phyloP scores from a whole-genome alignment of 805 yeast genomes.

The Metschnikowia hibisci region DNA sequence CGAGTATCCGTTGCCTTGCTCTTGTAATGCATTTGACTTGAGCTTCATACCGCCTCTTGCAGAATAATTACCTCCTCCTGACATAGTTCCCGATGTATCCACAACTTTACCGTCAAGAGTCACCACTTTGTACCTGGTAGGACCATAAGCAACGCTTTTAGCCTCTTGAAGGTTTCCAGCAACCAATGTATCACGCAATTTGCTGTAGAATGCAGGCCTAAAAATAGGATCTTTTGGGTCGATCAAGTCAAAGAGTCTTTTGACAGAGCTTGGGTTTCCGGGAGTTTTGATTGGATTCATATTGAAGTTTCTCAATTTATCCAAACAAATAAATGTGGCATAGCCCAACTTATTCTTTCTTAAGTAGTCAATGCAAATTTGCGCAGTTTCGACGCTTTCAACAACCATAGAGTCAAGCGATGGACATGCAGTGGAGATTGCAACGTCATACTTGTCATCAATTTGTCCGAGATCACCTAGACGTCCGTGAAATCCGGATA shows the following conservation, averaged over 20 bases:
- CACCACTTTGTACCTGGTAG: slow-evolving; percentile 79
- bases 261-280: slow-evolving; percentile 53
- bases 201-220: slow-evolving; percentile 85
- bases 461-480: slow-evolving; percentile 91
- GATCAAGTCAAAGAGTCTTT: slow-evolving; percentile 82
- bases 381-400: slow-evolving; percentile 62
- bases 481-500: slow-evolving; percentile 83
- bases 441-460: slow-evolving; percentile 84
- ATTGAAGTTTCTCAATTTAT: slow-evolving; percentile 65
- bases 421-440: slow-evolving; percentile 92
- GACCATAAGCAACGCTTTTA: slow-evolving; percentile 80
- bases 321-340: slow-evolving; percentile 79
- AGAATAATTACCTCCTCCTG: slow-evolving; percentile 85
- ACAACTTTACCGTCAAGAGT: slow-evolving; percentile 89
- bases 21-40: slow-evolving; percentile 29
- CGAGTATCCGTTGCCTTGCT: slow-evolving; percentile 35
- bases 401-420: slow-evolving; percentile 91
- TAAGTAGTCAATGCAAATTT: slow-evolving; percentile 68
- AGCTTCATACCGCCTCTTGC: slow-evolving; percentile 75
- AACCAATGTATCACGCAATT: slow-evolving; percentile 81
- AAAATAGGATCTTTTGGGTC: slow-evolving; percentile 63
- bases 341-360: slow-evolving; percentile 82
- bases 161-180: slow-evolving; percentile 78
- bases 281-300: slow-evolving; percentile 64
- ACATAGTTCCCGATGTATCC: slow-evolving; percentile 90